A percentile compares a stretch with the other conserved stretches of the same genome.
These are phyloP conservation scores for Teunomyces tritomae DNA, from an alignment of 805 yeast species.

Conservation along the genomic window DNA sequence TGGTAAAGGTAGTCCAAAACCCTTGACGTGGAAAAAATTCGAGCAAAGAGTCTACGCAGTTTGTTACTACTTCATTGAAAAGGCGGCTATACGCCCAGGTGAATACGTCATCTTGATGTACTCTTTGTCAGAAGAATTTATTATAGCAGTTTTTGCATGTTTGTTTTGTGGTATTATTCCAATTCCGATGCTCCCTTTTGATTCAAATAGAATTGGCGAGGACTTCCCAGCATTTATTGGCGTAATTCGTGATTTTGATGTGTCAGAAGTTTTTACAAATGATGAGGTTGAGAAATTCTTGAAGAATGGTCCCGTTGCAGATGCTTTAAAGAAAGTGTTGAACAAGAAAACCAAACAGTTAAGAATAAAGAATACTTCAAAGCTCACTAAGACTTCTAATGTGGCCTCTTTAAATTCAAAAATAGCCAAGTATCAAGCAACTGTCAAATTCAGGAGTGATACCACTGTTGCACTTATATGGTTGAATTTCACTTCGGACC, in stretches of 20 bases:
- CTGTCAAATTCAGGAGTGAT: slow-evolving; percentile 36
- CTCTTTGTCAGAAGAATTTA: slow-evolving; percentile 82
- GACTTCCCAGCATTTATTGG: slow-evolving; percentile 67
- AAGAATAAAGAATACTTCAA: slow-evolving; percentile 64
- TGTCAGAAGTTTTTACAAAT: slow-evolving; percentile 72
- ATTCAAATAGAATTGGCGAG: slow-evolving; percentile 62
- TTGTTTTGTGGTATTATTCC: slow-evolving; percentile 76
- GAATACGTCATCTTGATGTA: slow-evolving; percentile 78
- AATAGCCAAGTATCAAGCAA: slow-evolving; percentile 43
- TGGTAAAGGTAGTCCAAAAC: slow-evolving; percentile 35
- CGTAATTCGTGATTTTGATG: slow-evolving; percentile 67
- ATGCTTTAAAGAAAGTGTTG: slow-evolving; percentile 51
- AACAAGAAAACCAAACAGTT: slow-evolving; percentile 39
- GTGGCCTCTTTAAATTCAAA: slow-evolving; percentile 42
- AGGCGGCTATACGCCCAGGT: slow-evolving; percentile 62
- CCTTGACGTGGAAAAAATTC: slow-evolving; percentile 71
- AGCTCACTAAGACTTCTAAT: slow-evolving; percentile 44
- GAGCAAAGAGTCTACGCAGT: slow-evolving; percentile 76
- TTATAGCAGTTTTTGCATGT: slow-evolving; percentile 83
- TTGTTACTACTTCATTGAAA: slow-evolving; percentile 65
- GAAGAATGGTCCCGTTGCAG: slow-evolving; percentile 64
- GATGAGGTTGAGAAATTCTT: slow-evolving; percentile 67
- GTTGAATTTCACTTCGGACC: slow-evolving; percentile 72
- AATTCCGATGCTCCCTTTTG: slow-evolving; percentile 72
- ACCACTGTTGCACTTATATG: slow-evolving; percentile 57